A percentile compares a stretch with the other conserved stretches of the same genome.
Conservation (phyloP, 257 asterid genomes). For the Solanum chiquidenum region DNA sequence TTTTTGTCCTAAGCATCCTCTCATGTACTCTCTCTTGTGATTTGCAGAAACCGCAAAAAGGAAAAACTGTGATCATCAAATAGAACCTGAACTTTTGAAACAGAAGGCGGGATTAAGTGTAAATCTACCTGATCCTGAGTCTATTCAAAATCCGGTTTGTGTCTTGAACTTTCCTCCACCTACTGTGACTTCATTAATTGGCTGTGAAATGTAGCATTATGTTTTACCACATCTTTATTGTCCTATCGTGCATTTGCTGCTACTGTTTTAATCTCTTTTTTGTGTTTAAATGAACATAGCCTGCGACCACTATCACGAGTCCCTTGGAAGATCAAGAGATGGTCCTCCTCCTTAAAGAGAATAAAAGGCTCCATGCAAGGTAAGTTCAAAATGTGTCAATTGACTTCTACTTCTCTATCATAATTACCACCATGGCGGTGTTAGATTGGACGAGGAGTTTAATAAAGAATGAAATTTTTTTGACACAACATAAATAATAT, state of each 20-base stretch:
- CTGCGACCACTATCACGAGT: conserved; percentile 15
- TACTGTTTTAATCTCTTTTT: conserved; percentile 5
- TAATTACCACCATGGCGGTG: neutral
- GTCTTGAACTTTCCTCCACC: neutral
- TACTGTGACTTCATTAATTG: neutral
- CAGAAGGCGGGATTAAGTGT: conserved; percentile 19
- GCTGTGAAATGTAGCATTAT: neutral
- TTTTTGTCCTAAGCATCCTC: neutral
- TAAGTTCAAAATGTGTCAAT: conserved; percentile 25
- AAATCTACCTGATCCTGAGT: conserved; percentile 10
- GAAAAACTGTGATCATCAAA: conserved; percentile 26
- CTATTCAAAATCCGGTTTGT: conserved; percentile 24
- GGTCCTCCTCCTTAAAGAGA: conserved; percentile 34
- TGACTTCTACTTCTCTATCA: neutral
- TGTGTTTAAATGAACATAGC: conserved; percentile 22
- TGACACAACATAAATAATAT: neutral
- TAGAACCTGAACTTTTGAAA: conserved; percentile 36
- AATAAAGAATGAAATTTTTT: neutral
- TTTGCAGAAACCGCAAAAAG: conserved; percentile 35
- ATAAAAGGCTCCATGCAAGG: conserved; percentile 46
- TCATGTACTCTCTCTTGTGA: conserved; percentile 1
- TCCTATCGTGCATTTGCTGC: neutral
- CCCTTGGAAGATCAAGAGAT: conserved; percentile 26
- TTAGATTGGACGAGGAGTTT: neutral
- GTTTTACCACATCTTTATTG: neutral